Conservation (phyloP, 108 stramenopile genomes). For the Cyclotella kingstonii region DNA sequence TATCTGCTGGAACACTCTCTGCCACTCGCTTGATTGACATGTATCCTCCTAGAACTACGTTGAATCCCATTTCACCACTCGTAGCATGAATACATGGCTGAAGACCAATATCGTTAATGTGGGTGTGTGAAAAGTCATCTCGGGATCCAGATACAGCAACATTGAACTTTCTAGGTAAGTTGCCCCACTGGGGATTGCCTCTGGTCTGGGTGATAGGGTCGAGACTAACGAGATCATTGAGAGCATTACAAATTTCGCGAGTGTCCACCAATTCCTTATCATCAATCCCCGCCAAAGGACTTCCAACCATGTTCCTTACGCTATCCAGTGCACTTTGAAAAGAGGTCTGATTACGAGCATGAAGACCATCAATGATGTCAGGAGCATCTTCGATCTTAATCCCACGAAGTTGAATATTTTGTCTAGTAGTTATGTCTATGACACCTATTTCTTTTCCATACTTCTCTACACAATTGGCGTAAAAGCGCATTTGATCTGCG, state of each 20-base stretch:
- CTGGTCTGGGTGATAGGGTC: constrained; percentile 72
- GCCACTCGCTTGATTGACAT: constrained; percentile 91
- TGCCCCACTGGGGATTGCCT: constrained; percentile 86
- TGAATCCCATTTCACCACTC: constrained; percentile 92
- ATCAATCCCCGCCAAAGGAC: constrained; percentile 91
- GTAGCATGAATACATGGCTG: constrained; percentile 62
- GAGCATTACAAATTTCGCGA: constrained; percentile 70
- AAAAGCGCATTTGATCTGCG: constrained; percentile 86
- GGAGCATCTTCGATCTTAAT: constrained; percentile 88
- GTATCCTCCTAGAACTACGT: constrained; percentile 93
- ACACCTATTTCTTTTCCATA: constrained; percentile 85
- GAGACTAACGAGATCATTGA: constrained; percentile 83
- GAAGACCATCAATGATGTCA: constrained; percentile 84
- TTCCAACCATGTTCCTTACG: constrained; percentile 92
- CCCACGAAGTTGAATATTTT: constrained; percentile 91
- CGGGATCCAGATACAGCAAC: constrained; percentile 88
- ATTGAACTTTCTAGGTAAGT: constrained; percentile 94
- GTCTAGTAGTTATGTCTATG: constrained; percentile 91
- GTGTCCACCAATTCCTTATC: constrained; percentile 90
- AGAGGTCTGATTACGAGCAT: constrained; percentile 81
- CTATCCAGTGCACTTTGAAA: constrained; percentile 91
- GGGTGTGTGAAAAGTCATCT: constrained; percentile 92
- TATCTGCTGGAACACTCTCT: constrained; percentile 67
- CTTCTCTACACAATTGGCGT: constrained; percentile 77
- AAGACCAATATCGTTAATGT: constrained; percentile 94